These are phyloP conservation scores for Pythium periplocum DNA, from an alignment of 352 stramenopile genomes.

Conservation along the genomic window DNA sequence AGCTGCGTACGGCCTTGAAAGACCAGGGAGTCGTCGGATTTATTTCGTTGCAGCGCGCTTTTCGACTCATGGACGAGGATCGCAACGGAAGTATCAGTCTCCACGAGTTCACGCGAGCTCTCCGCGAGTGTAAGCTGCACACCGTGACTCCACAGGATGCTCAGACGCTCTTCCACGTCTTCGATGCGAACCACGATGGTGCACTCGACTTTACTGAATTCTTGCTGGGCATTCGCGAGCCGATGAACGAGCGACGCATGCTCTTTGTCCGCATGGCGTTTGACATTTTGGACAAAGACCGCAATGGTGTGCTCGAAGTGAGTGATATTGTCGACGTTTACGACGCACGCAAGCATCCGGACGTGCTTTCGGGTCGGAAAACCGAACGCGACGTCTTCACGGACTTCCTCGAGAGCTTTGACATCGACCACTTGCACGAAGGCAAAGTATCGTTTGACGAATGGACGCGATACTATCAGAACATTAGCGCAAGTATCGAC, in stretches of 20 bases:
- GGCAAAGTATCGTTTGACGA: conserved; percentile 65
- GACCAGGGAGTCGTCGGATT: conserved; percentile 64
- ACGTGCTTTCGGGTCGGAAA: conserved; percentile 68
- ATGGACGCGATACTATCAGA: conserved; percentile 87
- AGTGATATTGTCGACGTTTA: conserved; percentile 79
- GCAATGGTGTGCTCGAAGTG: conserved; percentile 67
- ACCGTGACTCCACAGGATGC: conserved; percentile 1
- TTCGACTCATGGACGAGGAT: conserved; percentile 76
- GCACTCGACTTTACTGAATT: conserved; percentile 85
- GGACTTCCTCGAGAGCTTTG: conserved; percentile 86
- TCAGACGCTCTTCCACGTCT: conserved; percentile 73
- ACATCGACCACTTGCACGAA: conserved; percentile 63
- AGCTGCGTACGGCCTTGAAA: conserved; percentile 43
- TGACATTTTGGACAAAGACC: conserved; percentile 70
- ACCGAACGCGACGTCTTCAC: conserved; percentile 59
- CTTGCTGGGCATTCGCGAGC: conserved; percentile 68
- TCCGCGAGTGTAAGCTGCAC: conserved; percentile 49
- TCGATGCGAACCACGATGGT: conserved; percentile 78
- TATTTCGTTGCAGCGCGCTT: conserved; percentile 68
- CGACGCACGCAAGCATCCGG: conserved; percentile 79
- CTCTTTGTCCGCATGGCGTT: conserved; percentile 81
- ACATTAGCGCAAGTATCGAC: conserved; percentile 85
- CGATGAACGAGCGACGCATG: conserved; percentile 62
- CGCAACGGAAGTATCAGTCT: conserved; percentile 66
- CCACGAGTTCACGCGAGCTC: conserved; percentile 66